Evolutionary conservation across 208 protist species (phyloP).

Genomic region (Plasmodiophora brassicae): DNA sequence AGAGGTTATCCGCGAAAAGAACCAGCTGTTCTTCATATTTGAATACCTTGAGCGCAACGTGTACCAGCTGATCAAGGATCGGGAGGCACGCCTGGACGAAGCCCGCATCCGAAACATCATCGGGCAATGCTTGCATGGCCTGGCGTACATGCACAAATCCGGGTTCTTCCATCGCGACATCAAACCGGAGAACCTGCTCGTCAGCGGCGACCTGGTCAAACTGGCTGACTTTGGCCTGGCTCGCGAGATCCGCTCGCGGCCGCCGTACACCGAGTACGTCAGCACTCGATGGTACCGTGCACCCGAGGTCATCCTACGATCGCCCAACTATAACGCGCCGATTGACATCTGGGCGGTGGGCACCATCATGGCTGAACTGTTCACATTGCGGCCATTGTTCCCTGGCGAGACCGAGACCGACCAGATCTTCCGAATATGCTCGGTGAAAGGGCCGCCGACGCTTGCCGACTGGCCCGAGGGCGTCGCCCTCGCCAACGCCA

Average conservation of each 20-base stretch:
- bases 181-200: constrained; percentile 96
- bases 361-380: constrained; percentile 73
- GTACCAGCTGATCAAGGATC: constrained; percentile 75
- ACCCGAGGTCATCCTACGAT: constrained; percentile 73
- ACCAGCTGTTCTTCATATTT: constrained; percentile 92
- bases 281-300: constrained; percentile 80
- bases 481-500: constrained; percentile 71
- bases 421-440: constrained; percentile 91
- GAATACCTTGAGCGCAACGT: constrained; percentile 93
- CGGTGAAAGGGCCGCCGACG: constrained; percentile 76
- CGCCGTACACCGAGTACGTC: constrained; percentile 81
- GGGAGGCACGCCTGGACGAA: constrained; percentile 11
- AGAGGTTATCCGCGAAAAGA: constrained; percentile 90
- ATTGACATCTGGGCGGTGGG: constrained; percentile 75
- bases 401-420: constrained; percentile 78
- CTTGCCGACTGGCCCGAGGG: constrained; percentile 79
- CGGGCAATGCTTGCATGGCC: constrained; percentile 74
- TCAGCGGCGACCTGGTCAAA: constrained; percentile 79
- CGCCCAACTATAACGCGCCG: constrained; percentile 64
- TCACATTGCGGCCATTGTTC: constrained; percentile 80
- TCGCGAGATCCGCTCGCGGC: constrained; percentile 68
- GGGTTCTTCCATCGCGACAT: constrained; percentile 77
- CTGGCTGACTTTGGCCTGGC: constrained; percentile 89
- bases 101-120: constrained; percentile 64
- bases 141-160: constrained; percentile 86